Evolutionary conservation across 2,329 filamentous ascomycete species (phyloP).

Genomic region (Torrubiella hemipterigena): DNA sequence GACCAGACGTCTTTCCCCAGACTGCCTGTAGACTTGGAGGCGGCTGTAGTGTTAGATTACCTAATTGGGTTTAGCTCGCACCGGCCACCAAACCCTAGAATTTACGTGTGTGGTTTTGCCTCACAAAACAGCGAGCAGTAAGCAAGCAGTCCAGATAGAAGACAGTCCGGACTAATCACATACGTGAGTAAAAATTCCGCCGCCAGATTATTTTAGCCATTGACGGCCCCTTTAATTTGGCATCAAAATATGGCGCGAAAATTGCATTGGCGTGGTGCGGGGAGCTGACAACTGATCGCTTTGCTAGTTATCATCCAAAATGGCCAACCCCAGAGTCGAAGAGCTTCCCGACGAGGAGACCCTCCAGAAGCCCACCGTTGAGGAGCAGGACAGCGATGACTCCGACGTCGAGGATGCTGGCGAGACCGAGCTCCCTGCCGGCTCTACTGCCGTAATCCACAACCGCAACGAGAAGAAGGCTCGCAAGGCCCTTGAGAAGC

Average conservation of each 20-base stretch:
- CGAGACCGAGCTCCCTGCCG: constrained; percentile 67
- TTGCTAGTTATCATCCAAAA: constrained; percentile 39
- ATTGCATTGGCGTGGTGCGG: background rate
- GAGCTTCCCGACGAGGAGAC: constrained; percentile 88
- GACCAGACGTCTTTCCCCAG: constrained; percentile 6
- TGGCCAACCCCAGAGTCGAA: constrained; percentile 97
- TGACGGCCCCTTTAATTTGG: background rate
- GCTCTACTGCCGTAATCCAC: constrained; percentile 83
- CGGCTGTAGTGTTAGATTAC: constrained; percentile 23
- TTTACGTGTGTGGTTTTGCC: constrained; percentile 25
- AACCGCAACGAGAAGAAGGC: constrained; percentile 99
- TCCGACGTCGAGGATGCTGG: constrained; percentile 71
- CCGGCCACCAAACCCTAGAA: constrained; percentile 32
- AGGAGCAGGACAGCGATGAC: constrained; percentile 62
- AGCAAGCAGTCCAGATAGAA: constrained; percentile 18
- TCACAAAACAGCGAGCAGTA: constrained; percentile 25
- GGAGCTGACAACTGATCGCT: background rate
- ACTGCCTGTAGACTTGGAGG: too few species aligned
- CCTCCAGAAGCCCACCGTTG: constrained; percentile 61
- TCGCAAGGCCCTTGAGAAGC: constrained; percentile 97
- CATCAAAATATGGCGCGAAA: background rate
- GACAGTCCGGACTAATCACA: constrained; percentile 21
- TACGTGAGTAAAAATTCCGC: constrained; percentile 19
- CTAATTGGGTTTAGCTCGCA: constrained; percentile 25
- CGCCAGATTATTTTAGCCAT: constrained; percentile 3